Evolutionary conservation across 140 eudicot genomes (phyloP).

Genomic region (Cichorium intybus): DNA sequence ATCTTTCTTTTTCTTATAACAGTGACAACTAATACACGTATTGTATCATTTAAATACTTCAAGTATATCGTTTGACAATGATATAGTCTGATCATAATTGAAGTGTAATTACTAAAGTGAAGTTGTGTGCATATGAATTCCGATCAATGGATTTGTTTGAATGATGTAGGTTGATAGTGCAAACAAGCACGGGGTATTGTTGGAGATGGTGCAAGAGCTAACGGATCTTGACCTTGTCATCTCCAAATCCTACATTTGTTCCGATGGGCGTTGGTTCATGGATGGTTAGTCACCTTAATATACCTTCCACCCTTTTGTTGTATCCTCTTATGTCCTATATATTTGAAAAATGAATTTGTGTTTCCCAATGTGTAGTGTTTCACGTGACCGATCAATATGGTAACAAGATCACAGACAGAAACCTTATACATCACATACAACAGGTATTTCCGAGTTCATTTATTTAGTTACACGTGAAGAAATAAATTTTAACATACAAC

Average conservation of each 20-base stretch:
- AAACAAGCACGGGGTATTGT: conserved; percentile 71
- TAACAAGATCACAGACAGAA: conserved; percentile 68
- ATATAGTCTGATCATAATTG: not conserved
- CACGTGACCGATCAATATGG: conserved; percentile 86
- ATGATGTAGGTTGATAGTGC: conserved; percentile 69
- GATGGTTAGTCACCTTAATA: conserved; percentile 53
- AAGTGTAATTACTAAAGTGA: not conserved
- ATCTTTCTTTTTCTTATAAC: not conserved
- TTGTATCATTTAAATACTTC: not conserved
- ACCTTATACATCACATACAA: conserved; percentile 51
- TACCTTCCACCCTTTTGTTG: not conserved
- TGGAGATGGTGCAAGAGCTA: conserved; percentile 81
- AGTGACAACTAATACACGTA: not conserved
- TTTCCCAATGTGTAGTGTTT: conserved; percentile 50
- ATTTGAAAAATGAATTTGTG: conserved; percentile 20
- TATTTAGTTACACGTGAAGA: not conserved
- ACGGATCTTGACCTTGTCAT: conserved; percentile 88
- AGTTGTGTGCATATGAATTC: not conserved
- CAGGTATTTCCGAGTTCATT: conserved; percentile 43
- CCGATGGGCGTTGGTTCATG: conserved; percentile 96
- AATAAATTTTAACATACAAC: not conserved
- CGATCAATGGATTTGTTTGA: not conserved
- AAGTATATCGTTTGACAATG: not conserved
- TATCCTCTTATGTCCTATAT: conserved; percentile 6
- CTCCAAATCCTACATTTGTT: conserved; percentile 76